Base-by-base conservation (phyloP, 2,329 filamentous ascomycete species). In the Stemphylium vesicarium region DNA sequence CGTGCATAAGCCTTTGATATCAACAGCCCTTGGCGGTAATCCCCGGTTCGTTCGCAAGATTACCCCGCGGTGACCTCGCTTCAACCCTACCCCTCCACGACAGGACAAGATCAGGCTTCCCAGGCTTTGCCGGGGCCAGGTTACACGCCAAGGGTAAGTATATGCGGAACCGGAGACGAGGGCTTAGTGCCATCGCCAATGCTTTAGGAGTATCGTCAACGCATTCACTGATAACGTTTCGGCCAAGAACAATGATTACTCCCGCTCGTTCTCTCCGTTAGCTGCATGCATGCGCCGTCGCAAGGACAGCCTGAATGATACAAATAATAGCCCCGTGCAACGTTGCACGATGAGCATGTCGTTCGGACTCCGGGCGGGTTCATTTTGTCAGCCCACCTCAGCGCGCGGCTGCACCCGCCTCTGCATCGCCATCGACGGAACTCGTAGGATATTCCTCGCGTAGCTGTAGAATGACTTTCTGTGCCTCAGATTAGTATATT, bases 391-490 rank as follows among this genome's bases (percentile, higher is more conserved):
- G 42, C 20, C 20, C 22, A 32, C 9, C 35, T 65, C 65, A 68
- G 61, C 63, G 63, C 46, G 63, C 65, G 60, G 63, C 56, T 58
- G 57, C 47, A 40, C 52, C 53, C 4, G 55, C 60, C 20, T 68
- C 64, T 45, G 63, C 63, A 26, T 69, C 68, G 24, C 63, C 72
- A n/a, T 70, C 67, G 12, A 61, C 61, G 4, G 66, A 68, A 18
- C 65, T 66, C 26, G 63, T 53, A 13, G 70, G 72, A 56, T 78
- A 79, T 50, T 80, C 76, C 39, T 71, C 69, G 43, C 79, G 72
- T 15, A 82, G 67, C 51, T 80, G 76, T 40, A 76, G 74, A 59
- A 82, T 79, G 24, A 81, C 77, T 64, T 78, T 79, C 79, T 81
- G 52, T 50, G 51, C 26, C 43, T 24, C 50, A 41, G 39, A 24